phyloP scores from a whole-genome alignment of 2,329 filamentous ascomycete genomes.

The Neurospora sp. region DNA sequence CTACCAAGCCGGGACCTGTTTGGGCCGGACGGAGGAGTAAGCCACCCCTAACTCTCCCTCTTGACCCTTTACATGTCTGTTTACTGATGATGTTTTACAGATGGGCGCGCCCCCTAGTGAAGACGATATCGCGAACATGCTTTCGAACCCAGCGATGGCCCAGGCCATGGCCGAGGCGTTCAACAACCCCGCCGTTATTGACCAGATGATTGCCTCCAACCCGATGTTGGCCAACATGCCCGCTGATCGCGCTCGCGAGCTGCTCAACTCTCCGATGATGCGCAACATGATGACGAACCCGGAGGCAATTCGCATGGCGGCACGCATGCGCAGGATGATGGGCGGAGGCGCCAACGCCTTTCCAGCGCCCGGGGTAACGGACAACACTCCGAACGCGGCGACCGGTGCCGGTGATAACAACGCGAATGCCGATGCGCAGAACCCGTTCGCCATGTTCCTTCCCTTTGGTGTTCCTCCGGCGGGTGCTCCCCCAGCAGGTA shows the following conservation, averaged over 20 bases:
- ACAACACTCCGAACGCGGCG: conserved; percentile 56
- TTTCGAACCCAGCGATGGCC: conserved; percentile 79
- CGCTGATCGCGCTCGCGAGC: conserved; percentile 68
- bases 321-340: conserved; percentile 70
- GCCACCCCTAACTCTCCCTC: conserved; percentile 26
- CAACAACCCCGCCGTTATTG: conserved; percentile 87
- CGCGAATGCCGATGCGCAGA: conserved; percentile 25
- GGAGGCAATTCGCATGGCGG: conserved; percentile 68
- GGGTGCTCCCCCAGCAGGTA: conserved; percentile 20
- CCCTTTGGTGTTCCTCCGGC: conserved; percentile 13
- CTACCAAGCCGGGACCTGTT: conserved; percentile 83
- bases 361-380: conserved; percentile 83
- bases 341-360: conserved; percentile 52
- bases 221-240: conserved; percentile 69
- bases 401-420: conserved; percentile 25
- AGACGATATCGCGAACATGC: conserved; percentile 73
- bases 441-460: conserved; percentile 33
- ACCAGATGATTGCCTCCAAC: conserved; percentile 89
- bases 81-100: conserved; percentile 32
- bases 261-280: conserved; percentile 82
- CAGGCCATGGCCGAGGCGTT: conserved; percentile 89
- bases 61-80: not conserved
- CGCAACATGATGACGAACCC: conserved; percentile 90
- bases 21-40: conserved; percentile 85
- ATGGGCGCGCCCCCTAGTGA: conserved; percentile 81